Base-by-base conservation (phyloP, 179 eudicot genomes). In the Dionaea muscipula region DNA sequence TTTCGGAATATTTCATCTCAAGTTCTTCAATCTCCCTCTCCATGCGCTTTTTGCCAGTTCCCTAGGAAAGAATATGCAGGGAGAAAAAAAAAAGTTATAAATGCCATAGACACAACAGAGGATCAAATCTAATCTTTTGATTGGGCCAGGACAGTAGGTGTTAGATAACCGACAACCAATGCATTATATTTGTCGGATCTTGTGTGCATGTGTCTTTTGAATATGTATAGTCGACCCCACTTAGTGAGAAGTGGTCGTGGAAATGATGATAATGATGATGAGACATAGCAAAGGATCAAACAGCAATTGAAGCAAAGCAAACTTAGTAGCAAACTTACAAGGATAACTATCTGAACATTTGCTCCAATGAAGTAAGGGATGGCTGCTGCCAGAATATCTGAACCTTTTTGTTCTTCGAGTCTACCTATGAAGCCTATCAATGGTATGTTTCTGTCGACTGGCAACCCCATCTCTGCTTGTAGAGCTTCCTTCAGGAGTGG, bases 331-430 rank as follows among this genome's bases (percentile, higher is more conserved):
- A 26, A 18, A 66, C 87, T 78, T 65, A 91, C 98, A 43, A 91
- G 73, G 40, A 84, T 75, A 31, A 91, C 63, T 22, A 87, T 81
- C 79, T 91, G 98, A 47, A 82, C 98, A 56, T 81, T 47, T 74
- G 77, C 75, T 26, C 54, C 68, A 26, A 82, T 76, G 62, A 91
- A 75, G 38, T 79, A 55, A n/a, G 88, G 75, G 51, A 91, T 79
- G 18, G 98, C 96, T 44, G 75, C 86, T 14, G 74, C 89, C 21
- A 91, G 82, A 62, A 91, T 87, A 71, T 91, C 98, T 7, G 94
- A 84, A 14, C 98, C 98, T 63, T 91, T 91, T 62, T 91, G 98
- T 66, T 87, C 96, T 74, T 91, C 98, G n/a, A 91, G 78, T 62
- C 98, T 81, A 46, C 98, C 96, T 52, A 91, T 91, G 74, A 91